Evolutionary conservation across 352 stramenopile species (phyloP).

Genomic region (Phytopythium kandeliae): DNA sequence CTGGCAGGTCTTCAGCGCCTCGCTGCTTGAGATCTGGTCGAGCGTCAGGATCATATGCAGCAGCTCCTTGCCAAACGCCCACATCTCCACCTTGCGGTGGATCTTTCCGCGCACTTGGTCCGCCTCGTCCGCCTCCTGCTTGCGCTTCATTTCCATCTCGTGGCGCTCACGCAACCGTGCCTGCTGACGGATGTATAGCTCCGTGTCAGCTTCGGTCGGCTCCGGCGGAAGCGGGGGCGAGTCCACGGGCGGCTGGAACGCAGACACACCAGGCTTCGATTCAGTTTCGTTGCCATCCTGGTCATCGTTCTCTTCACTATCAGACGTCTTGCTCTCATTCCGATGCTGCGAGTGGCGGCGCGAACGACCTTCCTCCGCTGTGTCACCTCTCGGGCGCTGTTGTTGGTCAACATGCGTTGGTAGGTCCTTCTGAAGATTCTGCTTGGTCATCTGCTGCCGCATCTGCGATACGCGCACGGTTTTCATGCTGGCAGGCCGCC

Average conservation of each 20-base stretch:
- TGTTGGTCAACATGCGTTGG: constrained; percentile 8
- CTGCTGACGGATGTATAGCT: constrained; percentile 81
- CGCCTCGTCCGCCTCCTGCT: constrained; percentile 70
- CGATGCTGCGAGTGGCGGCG: constrained; percentile 26
- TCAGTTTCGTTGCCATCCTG: constrained; percentile 18
- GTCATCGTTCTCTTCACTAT: constrained; percentile 60
- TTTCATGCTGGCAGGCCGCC: constrained; percentile 77
- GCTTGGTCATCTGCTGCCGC: constrained; percentile 77
- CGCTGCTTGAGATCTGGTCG: constrained; percentile 71
- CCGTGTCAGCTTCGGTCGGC: constrained; percentile 58
- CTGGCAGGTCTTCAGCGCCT: constrained; percentile 69
- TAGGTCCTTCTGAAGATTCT: constrained; percentile 45
- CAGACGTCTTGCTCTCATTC: constrained; percentile 51
- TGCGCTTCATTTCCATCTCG: constrained; percentile 78
- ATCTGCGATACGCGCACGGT: constrained; percentile 80
- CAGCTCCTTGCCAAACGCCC: constrained; percentile 79
- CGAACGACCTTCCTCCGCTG: constrained; percentile 21
- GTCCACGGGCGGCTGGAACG: constrained; percentile 12
- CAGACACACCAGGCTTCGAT: constrained; percentile 10
- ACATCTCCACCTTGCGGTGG: constrained; percentile 72
- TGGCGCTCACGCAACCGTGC: constrained; percentile 75
- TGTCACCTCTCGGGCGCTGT: constrained; percentile 20
- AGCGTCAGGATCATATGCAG: constrained; percentile 82
- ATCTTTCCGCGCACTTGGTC: constrained; percentile 74
- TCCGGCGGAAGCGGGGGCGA: constrained; percentile 63